Conservation (phyloP, 192 early-diverging fungal species). For the Podila verticillata region DNA sequence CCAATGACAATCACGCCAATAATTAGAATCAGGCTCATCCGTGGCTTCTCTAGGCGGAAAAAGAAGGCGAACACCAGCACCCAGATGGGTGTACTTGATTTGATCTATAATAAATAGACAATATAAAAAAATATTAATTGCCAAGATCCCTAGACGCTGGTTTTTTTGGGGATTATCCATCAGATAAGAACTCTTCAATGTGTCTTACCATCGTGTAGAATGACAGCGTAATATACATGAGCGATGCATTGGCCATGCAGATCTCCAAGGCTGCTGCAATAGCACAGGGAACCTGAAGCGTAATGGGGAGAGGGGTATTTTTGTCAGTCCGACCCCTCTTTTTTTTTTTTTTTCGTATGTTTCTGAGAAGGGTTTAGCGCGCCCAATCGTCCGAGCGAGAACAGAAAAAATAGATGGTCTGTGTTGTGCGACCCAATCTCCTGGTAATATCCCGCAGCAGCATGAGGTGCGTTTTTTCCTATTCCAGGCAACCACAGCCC, state of each 20-base stretch:
- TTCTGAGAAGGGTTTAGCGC: too few relatives aligned
- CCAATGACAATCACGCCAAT: conserved; percentile 80
- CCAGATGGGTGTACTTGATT: conserved; percentile 73
- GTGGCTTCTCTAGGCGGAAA: conserved; percentile 78
- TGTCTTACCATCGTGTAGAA: conserved; percentile 80
- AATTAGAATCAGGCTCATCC: conserved; percentile 66
- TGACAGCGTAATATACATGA: conserved; percentile 83
- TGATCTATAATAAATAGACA: conserved; percentile 50
- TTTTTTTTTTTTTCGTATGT: too few relatives aligned
- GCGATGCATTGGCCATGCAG: conserved; percentile 80
- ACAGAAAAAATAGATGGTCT: too few relatives aligned
- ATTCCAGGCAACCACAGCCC: too few relatives aligned
- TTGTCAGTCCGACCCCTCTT: neutral
- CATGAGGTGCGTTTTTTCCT: too few relatives aligned
- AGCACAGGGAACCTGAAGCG: conserved; percentile 70
- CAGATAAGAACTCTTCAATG: neutral
- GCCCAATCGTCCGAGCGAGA: too few relatives aligned
- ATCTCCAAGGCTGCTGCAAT: conserved; percentile 85
- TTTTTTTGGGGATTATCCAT: neutral
- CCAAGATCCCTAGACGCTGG: too few relatives aligned
- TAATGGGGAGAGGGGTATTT: conserved; percentile 12
- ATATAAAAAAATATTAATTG: neutral
- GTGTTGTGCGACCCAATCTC: too few relatives aligned
- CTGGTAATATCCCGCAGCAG: too few relatives aligned
- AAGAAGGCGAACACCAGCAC: conserved; percentile 84